A percentile compares a stretch with the other conserved stretches of the same genome.
phyloP scores from a whole-genome alignment of 2,329 filamentous ascomycete species.

The Colletotrichum phormii region DNA sequence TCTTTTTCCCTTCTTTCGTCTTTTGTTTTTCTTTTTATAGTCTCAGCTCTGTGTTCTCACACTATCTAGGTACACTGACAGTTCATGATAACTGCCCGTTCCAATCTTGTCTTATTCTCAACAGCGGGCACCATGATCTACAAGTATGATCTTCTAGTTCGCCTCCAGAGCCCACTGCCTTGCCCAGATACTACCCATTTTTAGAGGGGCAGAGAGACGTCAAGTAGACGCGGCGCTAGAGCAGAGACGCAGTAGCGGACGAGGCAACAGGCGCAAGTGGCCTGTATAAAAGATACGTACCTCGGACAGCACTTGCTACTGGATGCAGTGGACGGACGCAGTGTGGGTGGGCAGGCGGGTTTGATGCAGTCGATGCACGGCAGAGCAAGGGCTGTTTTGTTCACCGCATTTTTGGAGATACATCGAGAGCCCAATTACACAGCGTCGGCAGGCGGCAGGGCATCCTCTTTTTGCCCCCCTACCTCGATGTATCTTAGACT shows the following conservation, averaged over 20 bases:
- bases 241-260: conserved; percentile 9
- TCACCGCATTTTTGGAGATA: conserved; percentile 31
- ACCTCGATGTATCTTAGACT: background rate
- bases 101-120: no score
- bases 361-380: background rate
- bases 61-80: no score
- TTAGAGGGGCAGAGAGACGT: conserved; percentile 17
- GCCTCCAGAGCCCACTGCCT: background rate
- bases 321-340: background rate
- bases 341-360: no score
- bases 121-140: no score
- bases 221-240: conserved; percentile 14
- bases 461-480: background rate
- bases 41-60: background rate
- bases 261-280: background rate
- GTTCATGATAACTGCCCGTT: no score
- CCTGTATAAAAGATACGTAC: background rate
- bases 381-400: conserved; percentile 16
- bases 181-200: background rate
- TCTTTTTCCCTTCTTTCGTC: background rate
- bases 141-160: no score
- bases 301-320: background rate
- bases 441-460: background rate
- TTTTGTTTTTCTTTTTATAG: background rate
- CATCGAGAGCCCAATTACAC: background rate